Conservation (phyloP, 2,329 filamentous ascomycete genomes). For the Capronia americana region DNA sequence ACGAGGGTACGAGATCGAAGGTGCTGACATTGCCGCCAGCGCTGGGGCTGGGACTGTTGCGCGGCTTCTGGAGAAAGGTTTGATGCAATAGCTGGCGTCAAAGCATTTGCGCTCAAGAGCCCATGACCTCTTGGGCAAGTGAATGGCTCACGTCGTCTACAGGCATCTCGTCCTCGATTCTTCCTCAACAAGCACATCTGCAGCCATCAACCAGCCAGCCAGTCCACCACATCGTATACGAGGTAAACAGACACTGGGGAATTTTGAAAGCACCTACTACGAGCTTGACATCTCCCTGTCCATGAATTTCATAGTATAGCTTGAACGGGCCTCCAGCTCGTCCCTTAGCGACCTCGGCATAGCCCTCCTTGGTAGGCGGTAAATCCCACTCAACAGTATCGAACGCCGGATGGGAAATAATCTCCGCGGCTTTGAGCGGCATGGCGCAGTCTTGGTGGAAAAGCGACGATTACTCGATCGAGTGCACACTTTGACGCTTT, state of each 20-base stretch:
- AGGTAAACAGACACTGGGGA: neutral
- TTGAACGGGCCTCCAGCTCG: slow-evolving; percentile 74
- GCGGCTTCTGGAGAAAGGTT: neutral
- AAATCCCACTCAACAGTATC: slow-evolving; percentile 53
- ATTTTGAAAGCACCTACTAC: slow-evolving; percentile 63
- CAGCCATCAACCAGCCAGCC: neutral
- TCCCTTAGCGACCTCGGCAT: slow-evolving; percentile 67
- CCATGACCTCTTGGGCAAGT: neutral
- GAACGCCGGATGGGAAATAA: slow-evolving; percentile 45
- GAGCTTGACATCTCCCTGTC: slow-evolving; percentile 72
- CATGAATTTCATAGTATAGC: slow-evolving; percentile 81
- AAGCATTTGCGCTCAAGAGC: neutral
- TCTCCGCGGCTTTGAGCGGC: slow-evolving; percentile 44
- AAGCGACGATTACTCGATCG: neutral
- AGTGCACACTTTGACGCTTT: neutral
- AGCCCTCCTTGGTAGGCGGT: slow-evolving; percentile 67
- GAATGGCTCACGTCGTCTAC: neutral
- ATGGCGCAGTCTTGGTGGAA: neutral
- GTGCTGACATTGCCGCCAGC: neutral
- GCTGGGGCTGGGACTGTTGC: neutral
- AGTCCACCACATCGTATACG: neutral
- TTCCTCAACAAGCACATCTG: neutral
- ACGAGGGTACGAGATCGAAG: neutral
- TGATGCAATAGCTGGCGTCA: neutral
- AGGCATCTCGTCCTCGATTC: neutral